Conservation (phyloP, 78 protist genomes). For the Guillardia theta region DNA sequence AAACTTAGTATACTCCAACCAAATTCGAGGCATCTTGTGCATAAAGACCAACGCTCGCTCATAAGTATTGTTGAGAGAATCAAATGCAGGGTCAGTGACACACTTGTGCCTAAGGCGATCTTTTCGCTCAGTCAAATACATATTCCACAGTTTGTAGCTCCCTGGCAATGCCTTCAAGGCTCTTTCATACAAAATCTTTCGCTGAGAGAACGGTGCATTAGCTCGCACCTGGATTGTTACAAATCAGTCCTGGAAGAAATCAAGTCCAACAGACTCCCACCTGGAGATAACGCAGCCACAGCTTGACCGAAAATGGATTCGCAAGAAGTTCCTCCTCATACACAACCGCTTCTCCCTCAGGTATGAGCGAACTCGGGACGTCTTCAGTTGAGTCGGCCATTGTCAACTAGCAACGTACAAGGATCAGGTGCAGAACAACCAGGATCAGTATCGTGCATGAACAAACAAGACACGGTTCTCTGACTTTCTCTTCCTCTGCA, state of each 20-base stretch:
- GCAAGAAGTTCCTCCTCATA: constrained; percentile 25
- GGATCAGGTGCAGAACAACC: not conserved
- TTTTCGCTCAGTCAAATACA: constrained; percentile 61
- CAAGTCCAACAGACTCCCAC: not conserved
- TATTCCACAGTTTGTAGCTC: constrained; percentile 90
- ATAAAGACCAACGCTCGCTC: constrained; percentile 89
- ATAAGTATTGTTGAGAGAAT: constrained; percentile 61
- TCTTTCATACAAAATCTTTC: not conserved
- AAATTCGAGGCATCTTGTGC: constrained; percentile 98
- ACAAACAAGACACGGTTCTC: not conserved
- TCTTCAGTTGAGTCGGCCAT: not conserved
- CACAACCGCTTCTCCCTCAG: constrained; percentile 2
- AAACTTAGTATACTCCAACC: constrained; percentile 90
- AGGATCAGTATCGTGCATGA: not conserved
- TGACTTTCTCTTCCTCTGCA: not conserved
- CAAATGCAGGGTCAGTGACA: constrained; percentile 70
- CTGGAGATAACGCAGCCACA: constrained; percentile 15
- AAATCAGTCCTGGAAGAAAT: not conserved
- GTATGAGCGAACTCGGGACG: not conserved
- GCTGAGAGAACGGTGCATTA: not conserved
- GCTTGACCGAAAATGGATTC: constrained; percentile 19
- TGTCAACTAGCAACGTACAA: not conserved
- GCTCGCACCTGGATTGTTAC: not conserved
- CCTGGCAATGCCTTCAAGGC: constrained; percentile 40
- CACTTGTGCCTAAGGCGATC: not conserved